A percentile compares a stretch with the other conserved stretches of the same genome.
phyloP scores from a whole-genome alignment of 1,284 basidiomycete genomes.

The Anthracocystis setariae region DNA sequence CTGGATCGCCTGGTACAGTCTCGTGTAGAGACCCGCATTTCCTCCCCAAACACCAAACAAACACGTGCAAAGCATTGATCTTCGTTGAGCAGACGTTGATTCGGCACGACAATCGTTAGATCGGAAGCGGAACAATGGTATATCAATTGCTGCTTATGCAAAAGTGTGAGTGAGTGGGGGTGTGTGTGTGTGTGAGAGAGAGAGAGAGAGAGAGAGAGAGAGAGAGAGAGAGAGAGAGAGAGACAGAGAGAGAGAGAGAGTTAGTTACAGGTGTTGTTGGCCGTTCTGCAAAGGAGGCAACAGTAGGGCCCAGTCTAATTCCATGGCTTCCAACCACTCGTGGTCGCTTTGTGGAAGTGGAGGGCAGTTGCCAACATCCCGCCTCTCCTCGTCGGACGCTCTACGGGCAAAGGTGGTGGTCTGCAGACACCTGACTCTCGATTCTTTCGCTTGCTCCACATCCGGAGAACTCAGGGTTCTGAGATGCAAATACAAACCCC shows the following conservation, averaged over 20 bases:
- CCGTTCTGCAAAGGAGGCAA: background rate
- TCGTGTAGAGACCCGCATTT: no score
- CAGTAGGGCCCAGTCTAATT: slow-evolving; percentile 41
- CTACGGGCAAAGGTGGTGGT: slow-evolving; percentile 30
- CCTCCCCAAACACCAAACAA: background rate
- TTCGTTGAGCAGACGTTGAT: background rate
- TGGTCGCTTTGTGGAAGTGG: slow-evolving; percentile 30
- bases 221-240: background rate
- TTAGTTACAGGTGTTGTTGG: slow-evolving; percentile 9
- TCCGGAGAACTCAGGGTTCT: slow-evolving; percentile 72
- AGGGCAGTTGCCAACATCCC: slow-evolving; percentile 40
- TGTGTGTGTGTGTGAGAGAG: background rate
- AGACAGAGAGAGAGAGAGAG: slow-evolving; percentile 1
- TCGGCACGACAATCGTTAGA: background rate
- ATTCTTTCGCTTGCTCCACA: slow-evolving; percentile 11
- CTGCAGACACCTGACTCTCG: slow-evolving; percentile 37
- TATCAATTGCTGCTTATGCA: background rate
- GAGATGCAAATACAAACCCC: slow-evolving; percentile 78
- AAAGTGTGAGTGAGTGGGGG: no score
- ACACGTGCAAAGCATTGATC: background rate
- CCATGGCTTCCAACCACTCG: slow-evolving; percentile 49
- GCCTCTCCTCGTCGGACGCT: slow-evolving; percentile 17
- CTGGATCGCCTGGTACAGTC: no score
- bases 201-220: no score
- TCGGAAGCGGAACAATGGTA: background rate